phyloP scores from a whole-genome alignment of 2,329 filamentous ascomycete genomes.

The Coniochaeta pulveracea region DNA sequence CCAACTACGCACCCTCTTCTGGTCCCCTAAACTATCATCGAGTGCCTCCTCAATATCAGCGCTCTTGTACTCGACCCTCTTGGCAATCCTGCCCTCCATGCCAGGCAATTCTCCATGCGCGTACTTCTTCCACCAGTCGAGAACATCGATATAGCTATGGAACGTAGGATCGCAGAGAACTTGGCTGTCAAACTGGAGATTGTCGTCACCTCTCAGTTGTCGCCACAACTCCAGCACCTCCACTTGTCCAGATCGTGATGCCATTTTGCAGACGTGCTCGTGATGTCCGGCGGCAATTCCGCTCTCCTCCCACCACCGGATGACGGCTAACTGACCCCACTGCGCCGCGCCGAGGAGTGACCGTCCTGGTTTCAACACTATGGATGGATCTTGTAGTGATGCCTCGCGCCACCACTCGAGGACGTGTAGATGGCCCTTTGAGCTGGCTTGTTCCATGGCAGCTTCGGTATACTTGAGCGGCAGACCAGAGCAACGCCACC shows the following conservation, averaged over 20 bases:
- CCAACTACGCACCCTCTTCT: conserved; percentile 68
- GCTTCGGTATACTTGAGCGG: conserved; percentile 76
- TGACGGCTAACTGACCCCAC: conserved; percentile 63
- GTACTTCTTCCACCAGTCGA: conserved; percentile 86
- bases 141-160: conserved; percentile 69
- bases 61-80: conserved; percentile 83
- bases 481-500: conserved; percentile 68
- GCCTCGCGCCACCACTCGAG: conserved; percentile 88
- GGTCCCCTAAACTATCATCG: conserved; percentile 68
- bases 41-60: conserved; percentile 93
- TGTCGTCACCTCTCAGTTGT: conserved; percentile 52
- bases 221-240: conserved; percentile 78
- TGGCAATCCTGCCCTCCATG: conserved; percentile 43
- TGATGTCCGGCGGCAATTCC: conserved; percentile 70
- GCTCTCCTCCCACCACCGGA: conserved; percentile 81
- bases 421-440: conserved; percentile 72
- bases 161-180: conserved; percentile 73
- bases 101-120: conserved; percentile 42
- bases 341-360: conserved; percentile 76
- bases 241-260: conserved; percentile 75
- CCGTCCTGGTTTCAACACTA: conserved; percentile 68
- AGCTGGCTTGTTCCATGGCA: conserved; percentile 78
- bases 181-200: conserved; percentile 22
- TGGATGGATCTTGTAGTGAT: conserved; percentile 43
- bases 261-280: conserved; percentile 73